These are phyloP conservation scores for Ophiostoma perfectum DNA, from an alignment of 2,329 filamentous ascomycete genomes.

Conservation along the genomic window DNA sequence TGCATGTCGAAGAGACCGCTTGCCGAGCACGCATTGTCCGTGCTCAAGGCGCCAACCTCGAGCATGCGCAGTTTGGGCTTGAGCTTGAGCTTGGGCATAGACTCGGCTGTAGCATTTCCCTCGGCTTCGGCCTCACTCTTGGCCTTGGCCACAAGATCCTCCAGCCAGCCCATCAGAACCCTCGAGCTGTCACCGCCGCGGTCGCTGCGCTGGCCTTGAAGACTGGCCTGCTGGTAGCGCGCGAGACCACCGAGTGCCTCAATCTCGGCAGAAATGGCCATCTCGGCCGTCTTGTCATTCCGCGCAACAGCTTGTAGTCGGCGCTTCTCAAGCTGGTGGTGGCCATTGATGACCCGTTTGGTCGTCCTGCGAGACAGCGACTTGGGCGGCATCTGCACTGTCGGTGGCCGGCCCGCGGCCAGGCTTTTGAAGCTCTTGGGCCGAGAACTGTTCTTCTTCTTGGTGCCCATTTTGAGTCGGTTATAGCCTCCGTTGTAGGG, in stretches of 20 bases:
- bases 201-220: slow-evolving; percentile 61
- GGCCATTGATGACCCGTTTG: slow-evolving; percentile 58
- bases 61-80: slow-evolving; percentile 56
- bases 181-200: slow-evolving; percentile 63
- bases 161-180: slow-evolving; percentile 59
- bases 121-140: not conserved
- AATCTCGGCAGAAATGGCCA: slow-evolving; percentile 48
- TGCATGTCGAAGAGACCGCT: slow-evolving; percentile 66
- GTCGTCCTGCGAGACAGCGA: slow-evolving; percentile 62
- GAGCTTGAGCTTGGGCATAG: not conserved
- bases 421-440: slow-evolving; percentile 39
- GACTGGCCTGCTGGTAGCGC: slow-evolving; percentile 61
- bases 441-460: slow-evolving; percentile 35
- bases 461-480: slow-evolving; percentile 42
- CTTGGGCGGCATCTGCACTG: slow-evolving; percentile 42
- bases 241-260: slow-evolving; percentile 55
- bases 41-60: slow-evolving; percentile 84
- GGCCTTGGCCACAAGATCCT: slow-evolving; percentile 25
- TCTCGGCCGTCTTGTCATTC: slow-evolving; percentile 47
- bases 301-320: slow-evolving; percentile 50
- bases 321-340: slow-evolving; percentile 61
- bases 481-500: not conserved
- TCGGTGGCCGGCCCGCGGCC: slow-evolving; percentile 52
- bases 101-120: not conserved
- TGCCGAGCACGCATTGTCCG: slow-evolving; percentile 74